Base-by-base conservation (phyloP, 192 early-diverging fungal species). In the Gorgonomyces haynaldii region DNA sequence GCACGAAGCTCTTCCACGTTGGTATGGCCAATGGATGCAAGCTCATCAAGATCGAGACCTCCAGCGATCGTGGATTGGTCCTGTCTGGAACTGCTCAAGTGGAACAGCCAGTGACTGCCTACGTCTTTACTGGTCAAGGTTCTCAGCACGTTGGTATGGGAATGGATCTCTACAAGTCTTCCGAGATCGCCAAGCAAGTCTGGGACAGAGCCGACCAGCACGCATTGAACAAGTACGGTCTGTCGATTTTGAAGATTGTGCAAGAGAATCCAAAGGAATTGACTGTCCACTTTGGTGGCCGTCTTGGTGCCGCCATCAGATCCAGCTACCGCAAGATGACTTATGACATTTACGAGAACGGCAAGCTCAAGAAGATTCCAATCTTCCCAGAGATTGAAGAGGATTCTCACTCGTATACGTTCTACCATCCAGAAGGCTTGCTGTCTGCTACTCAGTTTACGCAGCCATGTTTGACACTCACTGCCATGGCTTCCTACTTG, bases 1-100 rank as follows among this genome's bases (percentile, higher is more conserved):
- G 84, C 59, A 89, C 87, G 53, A 87, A 91, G 75, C 71, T 96
- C 47, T 76, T 55, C 60, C 92, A 94, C 60, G 81, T 87, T 48
- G 92, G 89, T 61, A 96, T 96, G 92, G 81, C 80, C 64, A 91
- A 91, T 65, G 92, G 92, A 24, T 82, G 84, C 64, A 93, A 91
- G 81, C 79, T 92, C 61, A 87, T 96, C 71, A 81, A 85, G 65
- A 77, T 92, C 25, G 81, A 83, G 50, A 90, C 89, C 23, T 65
- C 81, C 65, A 91, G 91, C 73, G 81, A 88, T 58, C 79, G 82
- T 53, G 84, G 84, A 42, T 72, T 62, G 31, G 84, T 96, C 34
- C 73, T 96, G 27, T 79, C 74, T 44, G 89, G 92, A 46, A 83
- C 80, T 37, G 92, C 92, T 41, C 84, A 96, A 68, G 88, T 96